Conservation (phyloP, 1,284 basidiomycete species). For the Moniliophthora roreri region DNA sequence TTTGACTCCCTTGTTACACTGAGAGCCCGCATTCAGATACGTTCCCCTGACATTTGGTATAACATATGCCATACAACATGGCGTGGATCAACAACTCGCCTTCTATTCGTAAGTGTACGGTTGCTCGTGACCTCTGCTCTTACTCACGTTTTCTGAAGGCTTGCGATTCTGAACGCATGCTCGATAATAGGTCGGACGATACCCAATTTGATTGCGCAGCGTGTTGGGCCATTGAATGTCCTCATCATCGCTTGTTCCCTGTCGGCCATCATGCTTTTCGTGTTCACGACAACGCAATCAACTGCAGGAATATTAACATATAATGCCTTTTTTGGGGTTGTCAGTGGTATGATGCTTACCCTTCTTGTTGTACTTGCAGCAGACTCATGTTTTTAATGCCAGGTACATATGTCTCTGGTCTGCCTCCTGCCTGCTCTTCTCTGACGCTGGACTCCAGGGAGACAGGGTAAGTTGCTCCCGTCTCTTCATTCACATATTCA, state of each 20-base stretch:
- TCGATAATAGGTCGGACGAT: conserved; percentile 17
- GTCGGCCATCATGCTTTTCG: conserved; percentile 12
- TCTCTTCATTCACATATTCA: not conserved
- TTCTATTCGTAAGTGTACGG: conserved; percentile 20
- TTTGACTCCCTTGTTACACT: not conserved
- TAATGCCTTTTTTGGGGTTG: conserved; percentile 18
- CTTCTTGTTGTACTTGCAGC: not conserved
- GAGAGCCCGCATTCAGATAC: conserved; percentile 12
- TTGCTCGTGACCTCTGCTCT: not conserved
- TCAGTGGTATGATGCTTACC: conserved; percentile 17
- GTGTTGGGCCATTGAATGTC: conserved; percentile 18
- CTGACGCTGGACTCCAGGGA: conserved; percentile 13
- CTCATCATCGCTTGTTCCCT: conserved; percentile 14
- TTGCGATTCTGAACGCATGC: conserved; percentile 21
- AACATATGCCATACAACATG: conserved; percentile 18
- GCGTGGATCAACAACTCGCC: conserved; percentile 16
- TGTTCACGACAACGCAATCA: conserved; percentile 15
- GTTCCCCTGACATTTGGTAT: conserved; percentile 20
- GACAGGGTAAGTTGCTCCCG: conserved; percentile 14
- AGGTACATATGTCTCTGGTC: conserved; percentile 18
- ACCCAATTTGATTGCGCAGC: conserved; percentile 16
- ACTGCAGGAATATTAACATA: conserved; percentile 18
- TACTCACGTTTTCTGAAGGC: conserved; percentile 6
- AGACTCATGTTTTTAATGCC: not conserved
- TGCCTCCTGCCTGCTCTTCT: conserved; percentile 15